Percentiles rank a stretch among this genome's conserved stretches.
phyloP scores from a whole-genome alignment of 345 rosid genomes.

The Clarkia xantiana region DNA sequence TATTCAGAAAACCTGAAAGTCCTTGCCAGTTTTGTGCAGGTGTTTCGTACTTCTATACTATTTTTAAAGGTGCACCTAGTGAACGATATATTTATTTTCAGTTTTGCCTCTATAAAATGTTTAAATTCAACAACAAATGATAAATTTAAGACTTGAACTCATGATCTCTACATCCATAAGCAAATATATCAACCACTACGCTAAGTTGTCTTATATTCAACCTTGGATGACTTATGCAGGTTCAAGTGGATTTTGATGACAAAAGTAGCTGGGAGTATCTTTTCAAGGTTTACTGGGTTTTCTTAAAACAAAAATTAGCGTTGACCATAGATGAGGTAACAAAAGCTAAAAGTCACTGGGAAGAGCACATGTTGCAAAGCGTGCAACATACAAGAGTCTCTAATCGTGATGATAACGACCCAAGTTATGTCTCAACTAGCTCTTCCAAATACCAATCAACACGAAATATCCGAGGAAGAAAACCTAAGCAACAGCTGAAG shows the following conservation, averaged over 20 bases:
- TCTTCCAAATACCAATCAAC: constrained; percentile 24
- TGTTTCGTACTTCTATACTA: too few species aligned
- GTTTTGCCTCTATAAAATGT: too few species aligned
- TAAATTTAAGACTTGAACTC: too few species aligned
- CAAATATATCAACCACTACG: too few species aligned
- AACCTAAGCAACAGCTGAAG: constrained; percentile 22
- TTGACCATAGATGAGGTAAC: constrained; percentile 58
- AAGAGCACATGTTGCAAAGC: constrained; percentile 22
- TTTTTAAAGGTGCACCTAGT: too few species aligned
- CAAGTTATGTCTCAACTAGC: constrained; percentile 15
- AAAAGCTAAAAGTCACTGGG: constrained; percentile 76
- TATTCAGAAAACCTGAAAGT: too few species aligned
- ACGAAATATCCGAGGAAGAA: constrained; percentile 40
- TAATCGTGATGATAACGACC: constrained; percentile 17
- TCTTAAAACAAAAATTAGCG: constrained; percentile 52
- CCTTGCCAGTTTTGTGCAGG: too few species aligned
- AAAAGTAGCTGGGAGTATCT: constrained; percentile 95
- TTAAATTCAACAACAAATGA: too few species aligned
- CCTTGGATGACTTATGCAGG: constrained; percentile 22
- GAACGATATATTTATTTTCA: too few species aligned
- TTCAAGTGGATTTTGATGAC: constrained; percentile 96
- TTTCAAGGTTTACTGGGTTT: constrained; percentile 82
- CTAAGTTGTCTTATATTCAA: too few species aligned
- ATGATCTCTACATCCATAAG: too few species aligned
- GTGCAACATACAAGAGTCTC: constrained; percentile 17